These are phyloP conservation scores for Ilyonectria robusta DNA, from an alignment of 2,329 filamentous ascomycete genomes.

Conservation along the genomic window DNA sequence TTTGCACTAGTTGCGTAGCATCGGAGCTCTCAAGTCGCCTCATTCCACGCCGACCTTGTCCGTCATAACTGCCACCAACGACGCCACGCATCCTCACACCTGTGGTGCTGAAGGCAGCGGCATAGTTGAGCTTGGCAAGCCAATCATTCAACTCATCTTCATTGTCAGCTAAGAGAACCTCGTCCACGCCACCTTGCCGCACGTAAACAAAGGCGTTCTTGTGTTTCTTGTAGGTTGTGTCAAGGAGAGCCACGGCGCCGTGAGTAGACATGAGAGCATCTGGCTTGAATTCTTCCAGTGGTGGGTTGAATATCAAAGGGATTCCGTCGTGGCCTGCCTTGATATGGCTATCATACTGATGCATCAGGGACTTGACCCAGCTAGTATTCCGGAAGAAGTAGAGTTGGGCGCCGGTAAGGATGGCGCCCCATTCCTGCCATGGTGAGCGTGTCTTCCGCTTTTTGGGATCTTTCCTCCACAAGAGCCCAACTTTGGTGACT, in stretches of 20 bases:
- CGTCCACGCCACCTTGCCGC: conserved; percentile 87
- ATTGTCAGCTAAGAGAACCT: conserved; percentile 90
- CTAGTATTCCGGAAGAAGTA: conserved; percentile 96
- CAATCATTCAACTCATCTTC: conserved; percentile 97
- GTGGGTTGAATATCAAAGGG: conserved; percentile 91
- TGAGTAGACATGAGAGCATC: conserved; percentile 95
- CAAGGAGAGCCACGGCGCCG: conserved; percentile 89
- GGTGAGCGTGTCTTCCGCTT: conserved; percentile 95
- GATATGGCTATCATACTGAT: conserved; percentile 87
- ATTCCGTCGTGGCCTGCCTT: conserved; percentile 82
- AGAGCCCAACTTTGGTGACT: conserved; percentile 92
- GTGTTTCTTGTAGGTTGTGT: conserved; percentile 91
- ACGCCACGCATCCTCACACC: conserved; percentile 93
- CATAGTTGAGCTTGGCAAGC: conserved; percentile 96
- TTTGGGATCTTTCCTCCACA: conserved; percentile 95
- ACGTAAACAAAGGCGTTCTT: conserved; percentile 96
- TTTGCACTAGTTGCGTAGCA: conserved; percentile 73
- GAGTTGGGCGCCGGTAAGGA: conserved; percentile 95
- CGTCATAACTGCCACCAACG: conserved; percentile 87
- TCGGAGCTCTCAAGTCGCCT: conserved; percentile 78
- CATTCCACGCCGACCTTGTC: conserved; percentile 80
- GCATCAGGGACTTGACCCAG: conserved; percentile 93
- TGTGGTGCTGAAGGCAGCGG: conserved; percentile 91
- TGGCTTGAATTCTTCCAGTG: conserved; percentile 91
- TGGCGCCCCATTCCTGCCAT: conserved; percentile 99